Evolutionary conservation across 495 filamentous ascomycete species (phyloP).

Genomic region (Amorphotheca resinae): DNA sequence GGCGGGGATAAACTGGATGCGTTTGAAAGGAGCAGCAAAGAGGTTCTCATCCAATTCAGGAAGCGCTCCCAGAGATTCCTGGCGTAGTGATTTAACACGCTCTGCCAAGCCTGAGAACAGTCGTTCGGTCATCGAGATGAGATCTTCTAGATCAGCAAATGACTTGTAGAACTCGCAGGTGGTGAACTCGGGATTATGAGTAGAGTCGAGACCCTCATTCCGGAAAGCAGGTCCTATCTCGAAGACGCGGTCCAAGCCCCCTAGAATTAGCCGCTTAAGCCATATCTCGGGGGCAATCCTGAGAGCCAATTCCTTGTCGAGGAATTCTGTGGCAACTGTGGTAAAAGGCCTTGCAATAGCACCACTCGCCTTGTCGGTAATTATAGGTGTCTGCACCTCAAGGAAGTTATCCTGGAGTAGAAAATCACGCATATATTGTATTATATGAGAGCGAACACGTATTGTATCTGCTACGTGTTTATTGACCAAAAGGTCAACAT

Average conservation of each 20-base stretch:
- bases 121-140: slow-evolving; percentile 62
- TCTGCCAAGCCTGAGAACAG: slow-evolving; percentile 47
- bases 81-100: slow-evolving; percentile 37
- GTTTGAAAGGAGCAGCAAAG: slow-evolving; percentile 37
- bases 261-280: slow-evolving; percentile 85
- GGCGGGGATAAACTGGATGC: slow-evolving; percentile 70
- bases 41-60: slow-evolving; percentile 33
- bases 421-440: slow-evolving; percentile 60
- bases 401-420: slow-evolving; percentile 59
- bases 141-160: slow-evolving; percentile 63
- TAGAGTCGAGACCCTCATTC: slow-evolving; percentile 88
- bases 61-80: slow-evolving; percentile 34
- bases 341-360: slow-evolving; percentile 77
- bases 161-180: slow-evolving; percentile 94
- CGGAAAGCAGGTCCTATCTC: slow-evolving; percentile 90
- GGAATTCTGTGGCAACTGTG: slow-evolving; percentile 59
- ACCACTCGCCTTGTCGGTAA: slow-evolving; percentile 64
- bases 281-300: slow-evolving; percentile 89
- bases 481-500: slow-evolving; percentile 75
- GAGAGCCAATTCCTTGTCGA: slow-evolving; percentile 54
- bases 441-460: slow-evolving; percentile 59
- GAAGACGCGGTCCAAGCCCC: slow-evolving; percentile 80
- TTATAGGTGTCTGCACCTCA: slow-evolving; percentile 82
- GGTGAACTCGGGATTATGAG: slow-evolving; percentile 93
- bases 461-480: slow-evolving; percentile 50